Evolutionary conservation across 257 asterid species (phyloP), one percentile per base, ranked within the genome.

Genomic region (Nicotiana undulata): DNA sequence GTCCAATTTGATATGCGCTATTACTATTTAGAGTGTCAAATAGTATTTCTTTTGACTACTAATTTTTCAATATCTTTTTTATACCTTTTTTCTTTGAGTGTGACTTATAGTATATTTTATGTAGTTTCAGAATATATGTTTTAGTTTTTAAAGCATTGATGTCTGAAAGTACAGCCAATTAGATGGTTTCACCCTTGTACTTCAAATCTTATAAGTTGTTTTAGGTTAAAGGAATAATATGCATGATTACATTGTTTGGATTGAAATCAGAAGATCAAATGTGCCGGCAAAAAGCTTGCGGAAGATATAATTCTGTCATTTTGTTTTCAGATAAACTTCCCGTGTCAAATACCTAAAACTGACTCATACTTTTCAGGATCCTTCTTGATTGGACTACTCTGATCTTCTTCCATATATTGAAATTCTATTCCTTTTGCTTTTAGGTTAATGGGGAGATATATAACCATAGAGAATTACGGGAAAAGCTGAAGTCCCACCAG

Each of bases 371-470:
- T 44, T 70, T 70, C 34, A 70, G 56, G 77, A 70, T 56, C 12
- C 77, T 70, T 37, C 76, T n/a, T 79, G 63, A 11, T 31, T 17
- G 12, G 68, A 46, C 16, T 52, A 58, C 37, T 68, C 5, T 22
- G 52, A 72, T 31, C 58, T 22, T 51, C 51, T 22, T 44, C 61
- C 70, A 66, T 40, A 80, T 77, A 18, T 61, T 81, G 81, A 78
- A 79, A 22, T 81, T 31, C 32, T 82, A 28, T 84, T 75, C 61
- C 72, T 37, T 77, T 5, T 81, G 70, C 58, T 85, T 81, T 44
- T 82, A 96, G 99, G 99, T 96, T 80, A 96, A 96, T 81, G 99
- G 99, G 37, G 99, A 96, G 89, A 96, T 96, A 84, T 96, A 96
- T 87, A 96, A 96, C 92, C 99, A 96, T 82, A 89, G 88, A 80